Evolutionary conservation across 192 early-diverging fungal genomes (phyloP), one percentile per base, ranked within the genome.

Genomic region (Coemansia aciculifera): DNA sequence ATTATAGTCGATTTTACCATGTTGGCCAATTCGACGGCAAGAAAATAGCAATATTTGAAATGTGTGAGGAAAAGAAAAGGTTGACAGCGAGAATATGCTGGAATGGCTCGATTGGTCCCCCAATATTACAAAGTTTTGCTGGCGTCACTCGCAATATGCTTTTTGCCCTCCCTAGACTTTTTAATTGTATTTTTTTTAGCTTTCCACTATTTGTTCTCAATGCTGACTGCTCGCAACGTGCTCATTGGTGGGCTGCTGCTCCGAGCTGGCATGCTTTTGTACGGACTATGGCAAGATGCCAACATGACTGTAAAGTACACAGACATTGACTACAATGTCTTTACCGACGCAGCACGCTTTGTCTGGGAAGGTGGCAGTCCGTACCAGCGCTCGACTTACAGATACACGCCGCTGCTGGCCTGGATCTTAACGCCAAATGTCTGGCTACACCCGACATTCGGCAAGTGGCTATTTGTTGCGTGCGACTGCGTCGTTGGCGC

Each of bases 1-100:
- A 99, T 96, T 70, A 96, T 90, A 38, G 95, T 96, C 21, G 95
- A 91, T 70, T 92, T 91, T 51, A 99, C 93, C 97, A 98, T 98
- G 15, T 48, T 59, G 34, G 56, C 34, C 37, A 60, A 60, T 39
- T 37, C 1, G n/a, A 36, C 32, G 13, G 17, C 7, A 59, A 34
- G 1, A 54, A 57, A 32, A 54, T 27, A 23, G 27, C 27, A 27
- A 27, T 27, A 27, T 27, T 7, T 23, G 8, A 59, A 59, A 36
- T 36, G 29, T 6, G 56, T 3, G 10, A 6, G 17, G 6, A 10
- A 56, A 56, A 36, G 32, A 36, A 57, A 27, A 27, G 27, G 27
- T 27, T 27, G 27, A 5, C 12, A 12, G 11, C 2, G 5, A n/a
- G 42, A 44, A 54, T 29, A 29, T 9, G 51, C 11, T 29, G 24